Evolutionary conservation across 495 filamentous ascomycete genomes (phyloP), one percentile per base, ranked within the genome.

Genomic region (Penicillium egyptiacum): DNA sequence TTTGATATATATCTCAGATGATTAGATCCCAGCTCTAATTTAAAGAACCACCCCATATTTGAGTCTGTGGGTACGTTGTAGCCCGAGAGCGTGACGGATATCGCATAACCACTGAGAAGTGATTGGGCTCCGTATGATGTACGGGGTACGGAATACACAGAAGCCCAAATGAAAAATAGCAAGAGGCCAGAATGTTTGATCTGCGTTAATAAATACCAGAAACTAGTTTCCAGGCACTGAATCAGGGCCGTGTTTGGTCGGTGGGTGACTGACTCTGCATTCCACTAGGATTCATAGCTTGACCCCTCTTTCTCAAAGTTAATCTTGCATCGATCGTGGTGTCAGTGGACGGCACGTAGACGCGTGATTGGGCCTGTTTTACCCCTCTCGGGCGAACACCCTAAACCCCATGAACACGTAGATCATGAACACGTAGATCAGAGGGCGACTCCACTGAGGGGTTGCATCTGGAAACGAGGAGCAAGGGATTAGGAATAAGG

Each of bases 321-420:
- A 55, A 55, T 46, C 53, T 55, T 47, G 53, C 53, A 55, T 55
- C 2, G 43, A 20, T 37, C 16, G 53, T 55, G 30, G 37, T 28
- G 40, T 46, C 28, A 46, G 42, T 55, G 41, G 52, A 20, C 16
- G 28, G 17, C 51, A 19, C 40, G 10, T 28, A 33, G 5, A 11
- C 5, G 52, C 16, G 41, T 55, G 53, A 55, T 55, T 55, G 53
- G 53, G 11, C 10, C 20, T 35, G 51, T 46, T 23, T 22, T 55
- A 22, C 31, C 53, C 30, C 41, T 28, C 30, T 5, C 35, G 30
- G 40, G 52, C 28, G 31, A 55, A 46, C 23, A 17, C 35, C 49
- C 22, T 6, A 14, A 5, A 35, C 41, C 22, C 8, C 33, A 51
- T 20, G 51, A 54, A 55, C 42, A 35, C 30, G 43, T 45, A 28